phyloP scores from a whole-genome alignment of 2,329 filamentous ascomycete species.

The Aspergillus fumigatus region DNA sequence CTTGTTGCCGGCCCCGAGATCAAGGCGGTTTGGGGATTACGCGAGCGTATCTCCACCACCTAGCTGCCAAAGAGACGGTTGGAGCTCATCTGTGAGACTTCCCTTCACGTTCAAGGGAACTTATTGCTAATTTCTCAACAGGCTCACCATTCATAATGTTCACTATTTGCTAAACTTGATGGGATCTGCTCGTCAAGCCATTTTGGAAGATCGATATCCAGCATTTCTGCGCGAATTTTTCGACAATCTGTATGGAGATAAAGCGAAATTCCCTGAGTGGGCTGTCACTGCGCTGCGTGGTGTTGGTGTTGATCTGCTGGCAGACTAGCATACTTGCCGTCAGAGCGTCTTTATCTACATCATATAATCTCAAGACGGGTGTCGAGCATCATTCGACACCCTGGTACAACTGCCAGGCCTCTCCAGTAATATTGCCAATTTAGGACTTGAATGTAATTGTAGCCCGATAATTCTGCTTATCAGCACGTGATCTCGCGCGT shows the following conservation, averaged over 20 bases:
- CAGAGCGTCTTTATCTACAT: not conserved
- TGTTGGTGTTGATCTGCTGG: constrained; percentile 74
- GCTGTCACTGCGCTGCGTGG: constrained; percentile 70
- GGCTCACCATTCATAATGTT: constrained; percentile 92
- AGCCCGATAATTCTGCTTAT: not conserved
- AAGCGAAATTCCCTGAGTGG: constrained; percentile 71
- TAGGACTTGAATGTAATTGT: not conserved
- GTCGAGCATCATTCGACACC: not conserved
- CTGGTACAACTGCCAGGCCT: not conserved
- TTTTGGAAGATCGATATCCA: constrained; percentile 77
- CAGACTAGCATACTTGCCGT: constrained; percentile 14
- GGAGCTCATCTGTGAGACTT: constrained; percentile 63
- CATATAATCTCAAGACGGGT: not conserved
- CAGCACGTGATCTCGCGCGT: constrained; percentile 27
- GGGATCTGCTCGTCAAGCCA: constrained; percentile 67
- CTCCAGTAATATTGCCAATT: not conserved
- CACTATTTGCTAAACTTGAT: constrained; percentile 87
- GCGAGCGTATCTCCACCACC: constrained; percentile 84
- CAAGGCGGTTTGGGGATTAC: constrained; percentile 76
- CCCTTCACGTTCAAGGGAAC: not conserved
- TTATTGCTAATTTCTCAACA: constrained; percentile 33
- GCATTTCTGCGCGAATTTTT: constrained; percentile 77
- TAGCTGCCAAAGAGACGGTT: constrained; percentile 89
- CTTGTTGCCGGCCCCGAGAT: constrained; percentile 63
- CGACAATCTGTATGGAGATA: constrained; percentile 62